These are phyloP conservation scores for Barnettozyma wickerhamii DNA, from an alignment of 805 yeast genomes.

Conservation along the genomic window DNA sequence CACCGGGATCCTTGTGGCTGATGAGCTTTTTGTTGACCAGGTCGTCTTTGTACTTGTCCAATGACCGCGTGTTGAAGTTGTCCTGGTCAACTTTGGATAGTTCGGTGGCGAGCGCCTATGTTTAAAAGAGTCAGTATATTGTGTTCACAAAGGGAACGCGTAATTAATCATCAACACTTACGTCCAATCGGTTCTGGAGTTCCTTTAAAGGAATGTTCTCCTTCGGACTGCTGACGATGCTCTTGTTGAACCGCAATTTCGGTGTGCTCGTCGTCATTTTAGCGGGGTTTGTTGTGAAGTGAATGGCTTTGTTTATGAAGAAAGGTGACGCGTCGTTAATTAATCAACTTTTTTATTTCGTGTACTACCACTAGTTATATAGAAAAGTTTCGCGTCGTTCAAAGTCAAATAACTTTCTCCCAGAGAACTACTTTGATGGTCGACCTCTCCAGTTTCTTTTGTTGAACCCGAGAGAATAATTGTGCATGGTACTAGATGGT, in stretches of 20 bases:
- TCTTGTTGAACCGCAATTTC: slow-evolving; percentile 36
- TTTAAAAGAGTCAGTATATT: slow-evolving; percentile 9
- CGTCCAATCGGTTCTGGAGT: slow-evolving; percentile 50
- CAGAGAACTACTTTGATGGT: no score
- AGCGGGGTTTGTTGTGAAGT: not conserved
- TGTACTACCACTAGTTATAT: no score
- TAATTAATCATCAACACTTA: slow-evolving; percentile 17
- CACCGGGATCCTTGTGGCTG: slow-evolving; percentile 58
- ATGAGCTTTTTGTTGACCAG: slow-evolving; percentile 56
- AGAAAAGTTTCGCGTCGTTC: no score
- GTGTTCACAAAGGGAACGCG: not conserved
- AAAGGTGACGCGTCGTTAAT: slow-evolving; percentile 4
- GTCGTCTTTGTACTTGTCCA: slow-evolving; percentile 44
- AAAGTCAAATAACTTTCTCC: no score
- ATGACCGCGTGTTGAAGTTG: slow-evolving; percentile 40
- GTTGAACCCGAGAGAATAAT: no score
- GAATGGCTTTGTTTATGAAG: not conserved
- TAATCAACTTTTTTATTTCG: no score
- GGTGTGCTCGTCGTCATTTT: slow-evolving; percentile 18
- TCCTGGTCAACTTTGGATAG: slow-evolving; percentile 62
- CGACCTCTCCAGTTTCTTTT: no score
- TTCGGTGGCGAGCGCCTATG: slow-evolving; percentile 55
- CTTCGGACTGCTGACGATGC: slow-evolving; percentile 52
- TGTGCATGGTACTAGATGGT: no score
- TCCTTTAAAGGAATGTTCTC: slow-evolving; percentile 60